Evolutionary conservation across 129 eudicot species (phyloP).

Genomic region (sunflower (Helianthus annuus)): DNA sequence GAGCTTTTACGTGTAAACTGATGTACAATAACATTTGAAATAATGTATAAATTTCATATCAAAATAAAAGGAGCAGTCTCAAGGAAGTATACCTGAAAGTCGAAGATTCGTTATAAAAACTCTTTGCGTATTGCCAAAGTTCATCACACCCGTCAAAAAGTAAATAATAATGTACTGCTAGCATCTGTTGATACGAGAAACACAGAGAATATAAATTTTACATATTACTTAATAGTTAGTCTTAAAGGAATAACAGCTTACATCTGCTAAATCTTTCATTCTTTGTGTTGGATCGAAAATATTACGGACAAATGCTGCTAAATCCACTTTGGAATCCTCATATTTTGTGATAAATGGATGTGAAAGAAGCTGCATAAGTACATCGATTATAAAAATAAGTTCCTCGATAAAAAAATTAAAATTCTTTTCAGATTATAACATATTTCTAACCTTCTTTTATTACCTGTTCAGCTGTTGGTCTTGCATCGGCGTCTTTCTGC

Average conservation of each 20-base stretch:
- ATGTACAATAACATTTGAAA: slow-evolving; percentile 1
- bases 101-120: slow-evolving; percentile 63
- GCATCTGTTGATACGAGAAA: slow-evolving; percentile 68
- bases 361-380: slow-evolving; percentile 71
- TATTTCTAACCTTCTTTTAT: slow-evolving; percentile 17
- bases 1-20: slow-evolving; percentile 9
- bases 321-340: slow-evolving; percentile 54
- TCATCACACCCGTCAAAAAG: slow-evolving; percentile 94
- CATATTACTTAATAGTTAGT: background rate
- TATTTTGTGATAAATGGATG: slow-evolving; percentile 76
- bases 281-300: slow-evolving; percentile 89
- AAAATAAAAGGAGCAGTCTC: background rate
- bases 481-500: slow-evolving; percentile 80
- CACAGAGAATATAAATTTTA: slow-evolving; percentile 11
- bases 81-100: slow-evolving; percentile 60
- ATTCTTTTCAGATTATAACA: background rate
- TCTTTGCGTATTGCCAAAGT: slow-evolving; percentile 81
- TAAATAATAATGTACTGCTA: slow-evolving; percentile 89
- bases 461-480: slow-evolving; percentile 99
- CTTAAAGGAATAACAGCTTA: slow-evolving; percentile 41
- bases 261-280: slow-evolving; percentile 97
- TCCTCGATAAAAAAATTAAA: background rate
- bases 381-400: slow-evolving; percentile 11
- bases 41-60: background rate
- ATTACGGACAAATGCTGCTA: slow-evolving; percentile 74